Evolutionary conservation across 768 basidiomycete species (phyloP), one percentile per base, ranked within the genome.

Genomic region (Trametes maxima): DNA sequence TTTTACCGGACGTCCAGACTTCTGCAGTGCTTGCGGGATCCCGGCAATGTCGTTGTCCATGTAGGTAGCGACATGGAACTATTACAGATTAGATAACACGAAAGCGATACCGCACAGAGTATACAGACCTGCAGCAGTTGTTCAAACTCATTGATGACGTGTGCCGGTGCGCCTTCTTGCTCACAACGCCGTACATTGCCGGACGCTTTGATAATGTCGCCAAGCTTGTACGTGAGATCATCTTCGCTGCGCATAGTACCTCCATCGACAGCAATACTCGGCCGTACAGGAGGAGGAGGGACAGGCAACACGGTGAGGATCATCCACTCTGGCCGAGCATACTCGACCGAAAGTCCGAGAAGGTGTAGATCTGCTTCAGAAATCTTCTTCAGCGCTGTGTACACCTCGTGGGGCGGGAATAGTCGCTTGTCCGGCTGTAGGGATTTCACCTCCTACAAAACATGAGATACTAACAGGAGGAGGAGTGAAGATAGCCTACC

Each of bases 41-140:
- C 97, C 97, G 36, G 97, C 95, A 59, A 98, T 95, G 71, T 98
- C 95, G 71, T 99, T 99, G 72, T 99, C 97, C 96, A 99, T 99
- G 73, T 98, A 99, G 0, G 97, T 98, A 2, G 97, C 97, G 62
- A 98, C 95, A 71, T 99, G 97, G 73, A 95, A 99, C 94, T 97
- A 66, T 62, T 48, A 39, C 16, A 11, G 13, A 6, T 57, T 43
- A 51, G 56, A 19, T n/a, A 33, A n/a, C 6, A 36, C 19, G 36
- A 39, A 1, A 33, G 57, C 40, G 21, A 28, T 54, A 16, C 14
- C 16, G 37, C 10, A 50, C 49, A 12, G 36, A 56, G 25, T 59
- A 14, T 10, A 22, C 13, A 56, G 62, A 92, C 94, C 85, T 98
- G 96, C 5, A 98, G 83, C 46, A 99, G 78, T 70, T 96, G 94